Percentiles rank a stretch among this genome's conserved stretches.
These are phyloP conservation scores for Macrotyloma uniflorum DNA, from an alignment of 306 rosid genomes.

Conservation along the genomic window DNA sequence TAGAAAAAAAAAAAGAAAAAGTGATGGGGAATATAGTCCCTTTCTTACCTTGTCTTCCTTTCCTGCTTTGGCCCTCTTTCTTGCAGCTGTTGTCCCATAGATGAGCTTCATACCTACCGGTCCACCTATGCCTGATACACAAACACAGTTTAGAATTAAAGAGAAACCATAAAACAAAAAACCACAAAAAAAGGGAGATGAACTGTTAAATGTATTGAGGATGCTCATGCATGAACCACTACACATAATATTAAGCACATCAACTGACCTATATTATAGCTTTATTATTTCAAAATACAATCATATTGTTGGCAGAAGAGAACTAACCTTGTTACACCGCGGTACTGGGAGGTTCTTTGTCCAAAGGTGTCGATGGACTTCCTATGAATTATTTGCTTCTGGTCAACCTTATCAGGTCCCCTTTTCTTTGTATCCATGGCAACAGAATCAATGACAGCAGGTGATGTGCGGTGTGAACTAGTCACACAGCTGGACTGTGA, in stretches of 20 bases:
- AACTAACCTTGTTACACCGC: conserved; percentile 89
- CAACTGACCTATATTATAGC: conserved; percentile 1
- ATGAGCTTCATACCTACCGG: conserved; percentile 97
- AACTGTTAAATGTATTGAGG: neutral
- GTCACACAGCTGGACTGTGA: conserved; percentile 87
- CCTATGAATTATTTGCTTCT: conserved; percentile 78
- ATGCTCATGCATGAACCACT: neutral
- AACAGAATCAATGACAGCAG: conserved; percentile 51
- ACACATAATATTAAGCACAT: neutral
- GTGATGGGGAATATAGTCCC: conserved; percentile 17
- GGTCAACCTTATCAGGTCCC: conserved; percentile 63
- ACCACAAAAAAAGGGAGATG: neutral
- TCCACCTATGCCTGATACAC: conserved; percentile 82
- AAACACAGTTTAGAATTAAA: conserved; percentile 38
- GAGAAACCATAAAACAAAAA: neutral
- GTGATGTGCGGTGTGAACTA: conserved; percentile 56
- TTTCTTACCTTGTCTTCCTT: conserved; percentile 91
- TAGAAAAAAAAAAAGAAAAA: conserved; percentile 12
- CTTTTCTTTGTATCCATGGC: conserved; percentile 78
- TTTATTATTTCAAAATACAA: neutral
- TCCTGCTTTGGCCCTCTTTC: conserved; percentile 95
- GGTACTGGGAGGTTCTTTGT: conserved; percentile 88
- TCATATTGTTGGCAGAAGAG: neutral
- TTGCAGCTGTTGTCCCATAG: conserved; percentile 94
- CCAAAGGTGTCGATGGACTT: conserved; percentile 92